Evolutionary conservation across 441 rosid species (phyloP), one percentile per base, ranked within the genome.

Genomic region (Lepidium campestre): DNA sequence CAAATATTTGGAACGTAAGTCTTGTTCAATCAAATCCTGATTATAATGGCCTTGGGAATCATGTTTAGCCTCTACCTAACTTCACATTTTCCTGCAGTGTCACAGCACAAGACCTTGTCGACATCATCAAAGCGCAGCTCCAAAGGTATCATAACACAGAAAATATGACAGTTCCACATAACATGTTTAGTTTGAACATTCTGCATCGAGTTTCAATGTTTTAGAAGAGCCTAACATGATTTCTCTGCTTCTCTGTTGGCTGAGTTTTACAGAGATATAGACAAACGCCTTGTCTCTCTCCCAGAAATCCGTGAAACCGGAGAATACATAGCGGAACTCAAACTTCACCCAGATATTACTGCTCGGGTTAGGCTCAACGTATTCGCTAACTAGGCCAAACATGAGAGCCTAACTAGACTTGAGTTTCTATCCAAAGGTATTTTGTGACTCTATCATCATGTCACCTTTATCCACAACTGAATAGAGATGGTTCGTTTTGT

Each of bases 281-380:
- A 93, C 83, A 90, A 90, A 79, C 78, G 88, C 34, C 60, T 90
- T 53, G 89, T 93, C 45, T 63, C 68, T 44, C 79, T 93, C 73
- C 96, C 97, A 3, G 98, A 93, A 57, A 90, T 93, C 44, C 81
- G 93, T 67, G 98, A 93, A 80, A 86, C 91, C 0, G 97, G 98
- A 58, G 96, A 88, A 75, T 88, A 90, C 74, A 56, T 87, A 14
- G 98, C 90, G 22, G 96, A 93, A 74, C 81, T 93, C 32, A 93
- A 86, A 80, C 97, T 93, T 75, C 98, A 90, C 57, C 95, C 95
- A 0, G 97, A 93, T 75, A 96, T 93, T 59, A 86, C 84, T 34
- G 93, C 96, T 46, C 86, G 77, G 45, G 76, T 86, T 58, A 80
- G 71, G 80, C 20, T 89, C 72, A 89, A 83, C 46, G 89, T 89